A percentile compares a stretch with the other conserved stretches of the same genome.
Evolutionary conservation across 1,284 basidiomycete genomes (phyloP).

Genomic region (Takashimella koratensis): DNA sequence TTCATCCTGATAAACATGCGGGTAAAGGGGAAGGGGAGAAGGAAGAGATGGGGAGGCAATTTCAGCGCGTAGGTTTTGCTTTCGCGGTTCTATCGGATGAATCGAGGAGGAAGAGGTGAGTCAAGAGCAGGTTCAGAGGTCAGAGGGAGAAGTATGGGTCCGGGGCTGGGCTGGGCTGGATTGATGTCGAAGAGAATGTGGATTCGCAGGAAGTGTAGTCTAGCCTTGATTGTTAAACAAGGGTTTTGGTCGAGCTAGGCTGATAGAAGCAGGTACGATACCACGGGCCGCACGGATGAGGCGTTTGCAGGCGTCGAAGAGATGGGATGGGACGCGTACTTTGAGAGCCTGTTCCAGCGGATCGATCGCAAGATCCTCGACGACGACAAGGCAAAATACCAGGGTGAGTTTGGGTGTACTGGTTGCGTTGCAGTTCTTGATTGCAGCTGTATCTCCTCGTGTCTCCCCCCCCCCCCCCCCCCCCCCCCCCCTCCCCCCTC

Average conservation of each 20-base stretch:
- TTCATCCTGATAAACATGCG: constrained; percentile 85
- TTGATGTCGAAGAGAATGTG: too few relatives aligned
- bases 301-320: constrained; percentile 65
- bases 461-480: too few relatives aligned
- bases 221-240: too few relatives aligned
- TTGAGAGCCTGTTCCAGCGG: constrained; percentile 78
- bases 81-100: constrained; percentile 81
- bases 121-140: neutral
- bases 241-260: too few relatives aligned
- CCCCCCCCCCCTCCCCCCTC: neutral
- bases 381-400: constrained; percentile 85
- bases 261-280: constrained; percentile 69
- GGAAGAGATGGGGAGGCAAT: constrained; percentile 64
- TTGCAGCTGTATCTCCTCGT: too few relatives aligned
- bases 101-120: constrained; percentile 59
- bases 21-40: constrained; percentile 59
- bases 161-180: too few relatives aligned
- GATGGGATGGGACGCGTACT: constrained; percentile 89
- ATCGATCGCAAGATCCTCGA: constrained; percentile 81
- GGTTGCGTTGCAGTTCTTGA: too few relatives aligned
- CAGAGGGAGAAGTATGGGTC: too few relatives aligned
- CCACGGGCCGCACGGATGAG: constrained; percentile 78
- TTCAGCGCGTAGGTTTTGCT: constrained; percentile 86
- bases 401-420: too few relatives aligned
- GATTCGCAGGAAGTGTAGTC: too few relatives aligned